Base-by-base conservation (phyloP, 1,139 yeast species). In the Sugiyamaella castrensis region DNA sequence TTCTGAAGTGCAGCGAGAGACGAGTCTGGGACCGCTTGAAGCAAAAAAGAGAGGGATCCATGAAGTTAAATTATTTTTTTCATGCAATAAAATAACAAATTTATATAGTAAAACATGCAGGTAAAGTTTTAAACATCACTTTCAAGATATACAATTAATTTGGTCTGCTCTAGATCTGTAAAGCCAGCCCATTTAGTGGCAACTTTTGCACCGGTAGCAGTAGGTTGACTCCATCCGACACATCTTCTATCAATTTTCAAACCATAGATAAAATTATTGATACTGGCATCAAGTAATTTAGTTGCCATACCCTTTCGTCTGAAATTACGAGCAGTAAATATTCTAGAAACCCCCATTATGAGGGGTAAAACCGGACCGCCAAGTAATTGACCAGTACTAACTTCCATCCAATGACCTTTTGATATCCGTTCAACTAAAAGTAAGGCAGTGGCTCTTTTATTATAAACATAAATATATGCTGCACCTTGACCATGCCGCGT, bases 171-270 rank as follows among this genome's bases (percentile, higher is more conserved):
- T 19, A 4, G 5, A 3, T 5, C 5, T 4, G 24, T 19, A 19
- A 19, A 19, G 3, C 24, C 24, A 24, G 37, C 36, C 67, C 65
- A 66, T 35, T 41, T 38, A 9, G 45, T 38, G 3, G 89, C 86
- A 34, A 84, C 68, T 40, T 71, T 66, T 1, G 79, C 77, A 0
- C 92, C 92, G 33, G 75, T 69, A 36, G 72, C 74, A 55, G 86
- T 80, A 0, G 91, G 91, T 62, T 84, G 92, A 48, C 88, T 82
- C 75, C 87, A 84, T 0, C 81, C 85, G 1, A 84, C 66, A 48
- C 78, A 73, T 4, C 51, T 52, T 48, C 65, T 73, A 1, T 64
- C 64, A 11, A 84, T 58, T 0, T 31, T 51, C 38, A 76, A 58
- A 0, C 89, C 89, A 59, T 81, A 82, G 2, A 82, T 65, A 35